Conservation (phyloP, 2,329 filamentous ascomycete genomes). For the Aureobasidium vineae region DNA sequence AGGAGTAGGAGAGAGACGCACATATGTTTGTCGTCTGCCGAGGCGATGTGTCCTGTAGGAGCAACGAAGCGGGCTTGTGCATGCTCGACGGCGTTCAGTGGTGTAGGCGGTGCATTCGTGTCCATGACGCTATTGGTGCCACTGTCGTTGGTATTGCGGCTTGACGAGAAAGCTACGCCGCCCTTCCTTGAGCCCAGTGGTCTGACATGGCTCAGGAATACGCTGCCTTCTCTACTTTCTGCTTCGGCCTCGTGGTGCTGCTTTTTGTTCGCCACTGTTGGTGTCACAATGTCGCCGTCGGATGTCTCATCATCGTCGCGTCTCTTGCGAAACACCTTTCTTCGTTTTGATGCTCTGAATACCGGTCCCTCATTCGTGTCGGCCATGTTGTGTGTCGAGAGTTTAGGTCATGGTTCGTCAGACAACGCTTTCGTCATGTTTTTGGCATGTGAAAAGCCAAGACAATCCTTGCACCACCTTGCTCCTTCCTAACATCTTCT, state of each 20-base stretch:
- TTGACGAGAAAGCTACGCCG: constrained; percentile 57
- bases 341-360: constrained; percentile 52
- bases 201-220: constrained; percentile 49
- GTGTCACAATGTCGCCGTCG: not conserved
- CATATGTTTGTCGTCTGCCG: constrained; percentile 71
- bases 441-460: constrained; percentile 24
- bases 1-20: constrained; percentile 51
- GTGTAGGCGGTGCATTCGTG: constrained; percentile 36
- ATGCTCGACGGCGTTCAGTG: constrained; percentile 40
- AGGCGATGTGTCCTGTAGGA: constrained; percentile 66
- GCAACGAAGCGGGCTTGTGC: constrained; percentile 63
- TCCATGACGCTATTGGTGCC: constrained; percentile 33
- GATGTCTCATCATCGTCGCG: constrained; percentile 32
- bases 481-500: not conserved
- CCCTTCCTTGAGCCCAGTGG: constrained; percentile 49
- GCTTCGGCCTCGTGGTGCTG: not conserved
- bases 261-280: constrained; percentile 16
- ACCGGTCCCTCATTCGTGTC: constrained; percentile 38
- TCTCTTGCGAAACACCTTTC: constrained; percentile 52
- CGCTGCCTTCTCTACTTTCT: not conserved
- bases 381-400: not conserved
- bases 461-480: not conserved
- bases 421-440: constrained; percentile 12
- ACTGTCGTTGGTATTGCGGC: constrained; percentile 16
- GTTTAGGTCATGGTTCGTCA: not conserved